These are phyloP conservation scores for Mollisia scopiformis DNA, from an alignment of 2,329 filamentous ascomycete genomes.

Conservation along the genomic window DNA sequence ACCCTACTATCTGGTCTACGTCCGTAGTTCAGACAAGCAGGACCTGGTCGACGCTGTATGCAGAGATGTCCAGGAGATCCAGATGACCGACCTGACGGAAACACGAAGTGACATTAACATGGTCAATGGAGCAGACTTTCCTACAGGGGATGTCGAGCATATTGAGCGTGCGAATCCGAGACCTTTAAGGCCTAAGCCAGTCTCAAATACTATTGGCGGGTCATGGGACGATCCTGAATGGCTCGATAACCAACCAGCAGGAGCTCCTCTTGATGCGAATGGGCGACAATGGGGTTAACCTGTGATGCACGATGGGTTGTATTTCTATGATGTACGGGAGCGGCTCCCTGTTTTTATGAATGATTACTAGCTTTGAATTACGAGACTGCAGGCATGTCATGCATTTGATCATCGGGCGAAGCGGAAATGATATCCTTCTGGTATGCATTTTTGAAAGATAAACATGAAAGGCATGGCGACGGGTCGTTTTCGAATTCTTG, in stretches of 20 bases:
- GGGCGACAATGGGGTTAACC: background rate
- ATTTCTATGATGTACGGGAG: background rate
- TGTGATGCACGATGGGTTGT: background rate
- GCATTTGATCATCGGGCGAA: background rate
- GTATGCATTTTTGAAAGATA: background rate
- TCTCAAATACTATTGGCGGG: background rate
- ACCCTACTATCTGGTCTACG: conserved; percentile 83
- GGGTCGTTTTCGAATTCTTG: background rate
- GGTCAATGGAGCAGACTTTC: conserved; percentile 3
- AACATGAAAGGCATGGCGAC: background rate
- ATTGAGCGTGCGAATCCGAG: conserved; percentile 9
- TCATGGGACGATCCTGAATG: background rate
- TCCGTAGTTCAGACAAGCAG: conserved; percentile 67
- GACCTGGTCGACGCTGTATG: conserved; percentile 60
- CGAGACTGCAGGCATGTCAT: background rate
- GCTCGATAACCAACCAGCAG: background rate
- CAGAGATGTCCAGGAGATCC: conserved; percentile 40
- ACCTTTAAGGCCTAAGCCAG: conserved; percentile 7
- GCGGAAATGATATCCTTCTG: background rate
- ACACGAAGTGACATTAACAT: conserved; percentile 2
- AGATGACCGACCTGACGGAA: conserved; percentile 13
- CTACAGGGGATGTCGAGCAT: conserved; percentile 6
- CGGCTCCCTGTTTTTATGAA: background rate
- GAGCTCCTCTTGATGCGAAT: background rate
- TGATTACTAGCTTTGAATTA: conserved; percentile 1